Percentiles rank a stretch among this genome's conserved stretches.
phyloP scores from a whole-genome alignment of 2,329 filamentous ascomycete species.

The Penicillium sp. region DNA sequence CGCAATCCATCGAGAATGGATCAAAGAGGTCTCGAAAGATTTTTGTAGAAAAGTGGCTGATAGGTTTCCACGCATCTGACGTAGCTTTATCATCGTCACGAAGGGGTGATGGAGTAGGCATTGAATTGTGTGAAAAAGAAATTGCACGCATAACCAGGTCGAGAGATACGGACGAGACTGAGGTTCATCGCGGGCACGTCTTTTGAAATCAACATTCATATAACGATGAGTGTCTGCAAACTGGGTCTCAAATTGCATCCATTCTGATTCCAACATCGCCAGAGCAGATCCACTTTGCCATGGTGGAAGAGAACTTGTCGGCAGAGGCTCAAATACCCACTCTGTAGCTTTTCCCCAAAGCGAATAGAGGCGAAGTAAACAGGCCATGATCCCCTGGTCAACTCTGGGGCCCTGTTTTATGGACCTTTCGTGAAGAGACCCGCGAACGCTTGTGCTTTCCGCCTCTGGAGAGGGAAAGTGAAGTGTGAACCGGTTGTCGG shows the following conservation, averaged over 20 bases:
- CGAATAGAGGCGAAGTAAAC: slow-evolving; percentile 26
- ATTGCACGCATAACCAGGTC: slow-evolving; percentile 33
- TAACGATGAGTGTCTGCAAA: slow-evolving; percentile 34
- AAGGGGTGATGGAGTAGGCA: slow-evolving; percentile 33
- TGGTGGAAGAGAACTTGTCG: slow-evolving; percentile 19
- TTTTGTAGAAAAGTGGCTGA: slow-evolving; percentile 33
- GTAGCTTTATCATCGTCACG: slow-evolving; percentile 32
- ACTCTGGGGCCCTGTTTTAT: slow-evolving; percentile 23
- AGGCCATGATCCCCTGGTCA: slow-evolving; percentile 27
- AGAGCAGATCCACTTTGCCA: slow-evolving; percentile 31
- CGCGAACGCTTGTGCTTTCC: background rate
- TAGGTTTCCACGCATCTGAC: slow-evolving; percentile 27
- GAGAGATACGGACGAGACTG: slow-evolving; percentile 26
- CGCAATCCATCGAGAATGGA: slow-evolving; percentile 34
- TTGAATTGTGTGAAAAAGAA: slow-evolving; percentile 31
- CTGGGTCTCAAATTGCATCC: slow-evolving; percentile 32
- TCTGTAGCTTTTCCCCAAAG: slow-evolving; percentile 32
- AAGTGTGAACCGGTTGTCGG: slow-evolving; percentile 30
- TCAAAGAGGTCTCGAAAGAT: slow-evolving; percentile 32
- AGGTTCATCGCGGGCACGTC: slow-evolving; percentile 29
- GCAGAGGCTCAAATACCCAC: slow-evolving; percentile 28
- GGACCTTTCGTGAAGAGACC: slow-evolving; percentile 21
- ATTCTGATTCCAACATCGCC: slow-evolving; percentile 29
- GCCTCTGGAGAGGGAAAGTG: slow-evolving; percentile 18
- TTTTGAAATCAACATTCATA: slow-evolving; percentile 30